Base-by-base conservation (phyloP, 1,284 basidiomycete species). In the Ustilago crameri region DNA sequence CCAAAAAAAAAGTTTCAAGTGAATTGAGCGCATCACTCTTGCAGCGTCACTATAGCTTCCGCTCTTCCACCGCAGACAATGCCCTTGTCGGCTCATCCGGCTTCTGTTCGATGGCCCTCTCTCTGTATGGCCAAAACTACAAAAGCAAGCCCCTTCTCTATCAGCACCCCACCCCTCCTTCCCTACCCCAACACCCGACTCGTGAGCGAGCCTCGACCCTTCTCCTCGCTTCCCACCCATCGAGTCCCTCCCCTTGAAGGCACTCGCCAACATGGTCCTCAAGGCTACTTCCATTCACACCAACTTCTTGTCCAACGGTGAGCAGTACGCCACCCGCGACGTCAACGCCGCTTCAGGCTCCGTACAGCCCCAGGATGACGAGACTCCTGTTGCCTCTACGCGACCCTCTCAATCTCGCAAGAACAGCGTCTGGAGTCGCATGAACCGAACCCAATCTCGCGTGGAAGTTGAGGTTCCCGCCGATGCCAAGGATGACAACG, bases 231-330 rank as follows among this genome's bases (percentile, higher is more conserved):
- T 15, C 30, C 41, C 1, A 35, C 27, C 0, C 17, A 10, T 27
- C 27, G 32, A 22, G 18, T 26, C 2, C 12, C 20, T 41, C 20
- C 24, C n/a, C 23, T 32, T n/a, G 8, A 18, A 22, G 20, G 51
- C 40, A 42, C 37, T 40, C 37, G 48, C 48, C 56, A 66, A 8
- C 45, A 77, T 77, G 75, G 75, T 75, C 27, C 65, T 77, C 59
- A 76, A 76, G 51, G 63, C 67, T n/a, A 66, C 73, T 10, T 75
- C 69, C 17, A 76, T 78, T 24, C 76, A 75, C 63, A 64, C 76
- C 58, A 61, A 70, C 57, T 78, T 78, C 51, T 54, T 78, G 45
- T 69, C 67, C 18, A 60, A 38, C 22, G 74, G 74, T 17, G 70
- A 76, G 48, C 24, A 52, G 37, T 77, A 75, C 52, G 46, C 56